Percentiles rank a stretch among this genome's conserved stretches.
Conservation (phyloP, 257 asterid species). For the Penstemon barbatus region DNA sequence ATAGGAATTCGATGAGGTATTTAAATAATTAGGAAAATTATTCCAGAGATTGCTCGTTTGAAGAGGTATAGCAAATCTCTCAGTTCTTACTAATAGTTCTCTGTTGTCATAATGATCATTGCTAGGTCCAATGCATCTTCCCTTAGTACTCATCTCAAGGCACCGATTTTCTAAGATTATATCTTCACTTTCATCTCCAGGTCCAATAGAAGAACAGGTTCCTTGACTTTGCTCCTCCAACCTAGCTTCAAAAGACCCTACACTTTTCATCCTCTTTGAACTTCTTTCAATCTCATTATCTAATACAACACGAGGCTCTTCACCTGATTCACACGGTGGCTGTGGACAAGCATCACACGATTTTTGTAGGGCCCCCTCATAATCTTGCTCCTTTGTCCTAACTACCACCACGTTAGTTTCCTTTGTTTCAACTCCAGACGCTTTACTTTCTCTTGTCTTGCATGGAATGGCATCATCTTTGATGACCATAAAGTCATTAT, state of each 20-base stretch:
- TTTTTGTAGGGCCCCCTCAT: slow-evolving; percentile 15
- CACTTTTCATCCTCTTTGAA: slow-evolving; percentile 18
- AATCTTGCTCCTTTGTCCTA: neutral
- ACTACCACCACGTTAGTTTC: slow-evolving; percentile 14
- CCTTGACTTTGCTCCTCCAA: neutral
- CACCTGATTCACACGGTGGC: slow-evolving; percentile 23
- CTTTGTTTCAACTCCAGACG: neutral
- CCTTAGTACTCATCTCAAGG: slow-evolving; percentile 1
- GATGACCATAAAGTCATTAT: too few species aligned
- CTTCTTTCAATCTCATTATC: slow-evolving; percentile 6
- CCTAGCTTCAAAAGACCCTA: neutral
- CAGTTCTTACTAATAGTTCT: neutral
- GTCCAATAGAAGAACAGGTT: neutral
- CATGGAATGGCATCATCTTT: too few species aligned
- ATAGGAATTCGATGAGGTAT: slow-evolving; percentile 10
- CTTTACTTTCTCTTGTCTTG: neutral
- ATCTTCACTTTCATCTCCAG: slow-evolving; percentile 7
- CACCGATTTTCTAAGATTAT: slow-evolving; percentile 1
- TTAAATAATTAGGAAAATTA: slow-evolving; percentile 27
- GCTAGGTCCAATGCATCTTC: slow-evolving; percentile 6
- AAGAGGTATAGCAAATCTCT: slow-evolving; percentile 14
- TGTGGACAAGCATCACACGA: neutral
- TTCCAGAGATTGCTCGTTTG: neutral
- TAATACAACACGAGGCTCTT: slow-evolving; percentile 17
- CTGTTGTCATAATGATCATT: neutral